These are phyloP conservation scores for Mycosphaerelloides madeirae DNA, from an alignment of 2,329 filamentous ascomycete species.

Conservation along the genomic window DNA sequence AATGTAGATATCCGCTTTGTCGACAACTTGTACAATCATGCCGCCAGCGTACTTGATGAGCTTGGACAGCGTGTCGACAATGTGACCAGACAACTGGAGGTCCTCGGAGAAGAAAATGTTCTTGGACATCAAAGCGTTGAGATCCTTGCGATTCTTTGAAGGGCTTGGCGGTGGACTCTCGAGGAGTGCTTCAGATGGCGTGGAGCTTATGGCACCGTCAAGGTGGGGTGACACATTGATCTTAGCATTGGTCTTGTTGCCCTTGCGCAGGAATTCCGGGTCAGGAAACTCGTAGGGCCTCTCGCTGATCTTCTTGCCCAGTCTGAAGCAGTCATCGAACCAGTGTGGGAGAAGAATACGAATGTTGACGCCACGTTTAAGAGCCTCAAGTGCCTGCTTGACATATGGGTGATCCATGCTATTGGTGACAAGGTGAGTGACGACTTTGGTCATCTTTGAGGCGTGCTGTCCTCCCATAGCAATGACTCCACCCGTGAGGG, in stretches of 20 bases:
- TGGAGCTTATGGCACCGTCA: conserved; percentile 59
- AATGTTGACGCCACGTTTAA: conserved; percentile 61
- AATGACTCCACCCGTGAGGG: conserved; percentile 82
- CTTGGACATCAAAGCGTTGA: conserved; percentile 72
- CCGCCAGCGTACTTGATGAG: conserved; percentile 72
- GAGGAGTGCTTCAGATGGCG: conserved; percentile 36
- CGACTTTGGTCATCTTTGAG: conserved; percentile 63
- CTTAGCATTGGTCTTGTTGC: conserved; percentile 15
- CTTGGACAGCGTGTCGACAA: conserved; percentile 62
- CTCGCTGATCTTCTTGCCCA: conserved; percentile 88
- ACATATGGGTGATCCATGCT: conserved; percentile 70
- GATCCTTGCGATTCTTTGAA: conserved; percentile 46
- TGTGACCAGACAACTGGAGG: conserved; percentile 62
- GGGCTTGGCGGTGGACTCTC: conserved; percentile 38
- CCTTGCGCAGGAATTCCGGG: conserved; percentile 66
- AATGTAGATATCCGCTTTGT: conserved; percentile 75
- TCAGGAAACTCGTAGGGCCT: conserved; percentile 79
- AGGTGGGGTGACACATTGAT: conserved; percentile 45
- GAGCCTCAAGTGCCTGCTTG: conserved; percentile 54
- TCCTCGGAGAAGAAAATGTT: conserved; percentile 73
- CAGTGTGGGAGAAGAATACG: conserved; percentile 93
- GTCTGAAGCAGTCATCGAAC: conserved; percentile 94
- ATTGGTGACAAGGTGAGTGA: conserved; percentile 85
- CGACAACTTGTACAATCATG: conserved; percentile 58
- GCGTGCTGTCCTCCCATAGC: conserved; percentile 84